Conservation (phyloP, 768 basidiomycete genomes). For the Russula dissimulans region DNA sequence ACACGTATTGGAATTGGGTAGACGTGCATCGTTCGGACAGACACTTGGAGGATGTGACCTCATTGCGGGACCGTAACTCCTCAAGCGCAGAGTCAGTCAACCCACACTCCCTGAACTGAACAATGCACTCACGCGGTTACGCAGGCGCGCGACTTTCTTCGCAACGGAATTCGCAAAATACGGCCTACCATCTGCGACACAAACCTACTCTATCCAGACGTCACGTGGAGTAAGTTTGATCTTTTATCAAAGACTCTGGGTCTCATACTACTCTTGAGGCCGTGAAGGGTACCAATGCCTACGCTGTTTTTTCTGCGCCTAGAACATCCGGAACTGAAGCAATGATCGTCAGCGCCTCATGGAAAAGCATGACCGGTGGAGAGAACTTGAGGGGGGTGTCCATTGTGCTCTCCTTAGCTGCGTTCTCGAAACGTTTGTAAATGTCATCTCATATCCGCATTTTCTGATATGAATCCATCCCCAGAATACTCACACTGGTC, state of each 20-base stretch:
- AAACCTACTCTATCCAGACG: slow-evolving; percentile 53
- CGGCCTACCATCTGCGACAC: slow-evolving; percentile 62
- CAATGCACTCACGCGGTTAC: slow-evolving; percentile 3
- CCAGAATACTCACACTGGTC: slow-evolving; percentile 87
- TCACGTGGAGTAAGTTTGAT: slow-evolving; percentile 39
- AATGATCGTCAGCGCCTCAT: slow-evolving; percentile 86
- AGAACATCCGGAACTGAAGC: slow-evolving; percentile 91
- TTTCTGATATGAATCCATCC: background rate
- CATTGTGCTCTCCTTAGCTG: slow-evolving; percentile 75
- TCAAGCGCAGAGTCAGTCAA: slow-evolving; percentile 60
- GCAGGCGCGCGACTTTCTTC: slow-evolving; percentile 59
- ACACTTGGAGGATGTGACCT: slow-evolving; percentile 66
- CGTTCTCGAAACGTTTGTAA: slow-evolving; percentile 67
- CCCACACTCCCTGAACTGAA: background rate
- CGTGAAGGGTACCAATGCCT: slow-evolving; percentile 65
- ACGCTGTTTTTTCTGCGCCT: slow-evolving; percentile 74
- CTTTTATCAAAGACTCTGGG: background rate
- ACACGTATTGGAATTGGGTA: slow-evolving; percentile 85
- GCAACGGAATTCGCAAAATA: slow-evolving; percentile 58
- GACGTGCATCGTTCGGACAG: slow-evolving; percentile 81
- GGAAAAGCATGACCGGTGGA: slow-evolving; percentile 61
- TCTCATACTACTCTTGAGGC: slow-evolving; percentile 30
- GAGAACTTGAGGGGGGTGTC: slow-evolving; percentile 83
- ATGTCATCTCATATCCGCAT: background rate
- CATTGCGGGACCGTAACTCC: slow-evolving; percentile 49